Conservation (phyloP, 768 basidiomycete species). For the Cystofilobasidium macerans region DNA sequence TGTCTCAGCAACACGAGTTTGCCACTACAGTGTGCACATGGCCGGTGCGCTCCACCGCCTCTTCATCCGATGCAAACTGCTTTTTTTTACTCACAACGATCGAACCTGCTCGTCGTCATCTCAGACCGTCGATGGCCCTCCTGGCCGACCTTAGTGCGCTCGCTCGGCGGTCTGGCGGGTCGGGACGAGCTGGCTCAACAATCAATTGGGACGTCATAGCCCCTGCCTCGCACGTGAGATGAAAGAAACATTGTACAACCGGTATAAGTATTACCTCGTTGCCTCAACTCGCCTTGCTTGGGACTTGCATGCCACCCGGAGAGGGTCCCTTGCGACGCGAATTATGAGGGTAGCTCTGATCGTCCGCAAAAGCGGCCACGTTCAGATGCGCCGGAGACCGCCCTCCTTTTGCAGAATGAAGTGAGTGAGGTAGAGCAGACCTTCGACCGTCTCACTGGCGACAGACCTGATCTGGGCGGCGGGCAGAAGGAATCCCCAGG, state of each 20-base stretch:
- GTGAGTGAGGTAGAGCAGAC: slow-evolving; percentile 55
- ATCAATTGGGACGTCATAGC: neutral
- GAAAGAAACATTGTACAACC: too few species aligned
- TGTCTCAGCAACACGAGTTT: slow-evolving; percentile 61
- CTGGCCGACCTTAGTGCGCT: neutral
- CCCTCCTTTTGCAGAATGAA: slow-evolving; percentile 44
- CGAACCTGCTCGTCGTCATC: neutral
- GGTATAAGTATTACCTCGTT: too few species aligned
- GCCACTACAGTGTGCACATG: slow-evolving; percentile 96
- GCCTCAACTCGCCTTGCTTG: too few species aligned
- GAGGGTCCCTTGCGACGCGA: too few species aligned
- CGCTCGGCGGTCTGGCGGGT: neutral
- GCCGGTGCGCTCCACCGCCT: slow-evolving; percentile 34
- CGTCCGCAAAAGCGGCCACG: too few species aligned
- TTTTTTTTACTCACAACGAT: neutral
- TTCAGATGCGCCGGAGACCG: neutral
- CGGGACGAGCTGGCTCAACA: neutral
- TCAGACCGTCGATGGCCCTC: neutral
- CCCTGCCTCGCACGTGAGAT: too few species aligned
- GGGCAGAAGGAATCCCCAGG: slow-evolving; percentile 29
- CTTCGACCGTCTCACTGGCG: slow-evolving; percentile 60
- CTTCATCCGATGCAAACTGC: too few species aligned
- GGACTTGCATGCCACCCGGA: too few species aligned
- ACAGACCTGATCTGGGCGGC: slow-evolving; percentile 46
- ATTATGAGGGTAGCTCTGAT: too few species aligned